Evolutionary conservation across 129 eudicot genomes (phyloP).

Genomic region (Helichrysum umbraculigerum): DNA sequence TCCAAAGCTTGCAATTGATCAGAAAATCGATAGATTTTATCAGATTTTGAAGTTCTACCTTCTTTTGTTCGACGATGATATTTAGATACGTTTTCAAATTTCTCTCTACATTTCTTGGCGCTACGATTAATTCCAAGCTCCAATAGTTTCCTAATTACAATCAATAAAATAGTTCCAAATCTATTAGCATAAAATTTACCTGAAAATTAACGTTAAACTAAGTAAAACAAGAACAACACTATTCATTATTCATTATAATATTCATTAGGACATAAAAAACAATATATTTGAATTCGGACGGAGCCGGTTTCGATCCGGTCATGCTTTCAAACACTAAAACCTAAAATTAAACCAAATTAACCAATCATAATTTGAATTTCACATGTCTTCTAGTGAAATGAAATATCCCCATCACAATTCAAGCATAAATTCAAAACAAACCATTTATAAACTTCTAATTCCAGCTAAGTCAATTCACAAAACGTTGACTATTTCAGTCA

Average conservation of each 20-base stretch:
- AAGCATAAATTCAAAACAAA: neutral
- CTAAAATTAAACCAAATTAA: constrained; percentile 2
- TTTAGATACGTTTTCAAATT: constrained; percentile 46
- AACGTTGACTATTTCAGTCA: constrained; percentile 29
- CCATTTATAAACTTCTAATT: neutral
- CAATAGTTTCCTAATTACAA: constrained; percentile 34
- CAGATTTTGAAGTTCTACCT: constrained; percentile 35
- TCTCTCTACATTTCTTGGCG: constrained; percentile 54
- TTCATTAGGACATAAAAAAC: neutral
- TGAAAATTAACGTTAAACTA: constrained; percentile 23
- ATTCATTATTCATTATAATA: neutral
- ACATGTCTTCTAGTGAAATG: neutral
- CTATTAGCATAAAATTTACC: constrained; percentile 12
- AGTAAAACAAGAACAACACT: constrained; percentile 19
- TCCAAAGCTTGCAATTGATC: constrained; percentile 41
- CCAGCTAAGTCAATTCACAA: constrained; percentile 16
- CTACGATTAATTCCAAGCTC: constrained; percentile 42
- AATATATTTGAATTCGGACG: constrained; percentile 8
- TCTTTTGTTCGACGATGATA: constrained; percentile 49
- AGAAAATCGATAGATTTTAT: constrained; percentile 41
- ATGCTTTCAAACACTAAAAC: constrained; percentile 7
- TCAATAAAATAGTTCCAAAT: neutral
- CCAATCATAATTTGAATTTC: neutral
- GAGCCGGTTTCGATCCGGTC: constrained; percentile 17
- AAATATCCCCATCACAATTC: neutral